These are phyloP conservation scores for Solanum pinnatisectum DNA, from an alignment of 257 asterid genomes.

Conservation along the genomic window DNA sequence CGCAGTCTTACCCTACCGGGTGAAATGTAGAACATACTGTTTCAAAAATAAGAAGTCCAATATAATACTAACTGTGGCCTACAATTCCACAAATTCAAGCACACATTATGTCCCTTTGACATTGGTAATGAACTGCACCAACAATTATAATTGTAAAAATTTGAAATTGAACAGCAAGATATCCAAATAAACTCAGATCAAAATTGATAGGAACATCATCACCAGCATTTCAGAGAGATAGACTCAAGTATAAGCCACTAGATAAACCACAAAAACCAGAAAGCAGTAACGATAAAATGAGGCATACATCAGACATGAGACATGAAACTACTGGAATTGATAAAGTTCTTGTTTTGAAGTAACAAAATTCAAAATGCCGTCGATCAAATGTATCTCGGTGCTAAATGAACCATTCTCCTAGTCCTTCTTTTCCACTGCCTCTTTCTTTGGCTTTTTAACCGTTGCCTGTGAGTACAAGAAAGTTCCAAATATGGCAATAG, in stretches of 20 bases:
- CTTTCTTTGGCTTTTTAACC: slow-evolving; percentile 55
- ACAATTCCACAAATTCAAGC: not conserved
- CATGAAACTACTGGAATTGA: not conserved
- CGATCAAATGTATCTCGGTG: not conserved
- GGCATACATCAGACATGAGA: slow-evolving; percentile 5
- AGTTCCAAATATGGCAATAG: slow-evolving; percentile 75
- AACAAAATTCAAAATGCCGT: slow-evolving; percentile 5
- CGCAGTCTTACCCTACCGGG: not conserved
- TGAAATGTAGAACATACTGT: not conserved
- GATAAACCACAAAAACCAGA: not conserved
- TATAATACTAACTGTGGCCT: not conserved
- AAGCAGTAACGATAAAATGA: slow-evolving; percentile 6
- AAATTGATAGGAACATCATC: not conserved
- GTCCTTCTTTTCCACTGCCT: slow-evolving; percentile 40
- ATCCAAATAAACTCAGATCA: not conserved
- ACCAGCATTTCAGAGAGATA: not conserved
- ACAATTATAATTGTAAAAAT: not conserved
- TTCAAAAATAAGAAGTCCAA: not conserved
- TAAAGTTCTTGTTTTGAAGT: not conserved
- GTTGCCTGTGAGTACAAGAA: slow-evolving; percentile 89
- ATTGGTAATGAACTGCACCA: not conserved
- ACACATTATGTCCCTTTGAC: not conserved
- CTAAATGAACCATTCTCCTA: slow-evolving; percentile 14
- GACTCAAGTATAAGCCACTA: not conserved
- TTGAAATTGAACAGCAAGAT: not conserved